These are phyloP conservation scores for Penicillium brevicompactum DNA, from an alignment of 2,329 filamentous ascomycete species.

Conservation along the genomic window DNA sequence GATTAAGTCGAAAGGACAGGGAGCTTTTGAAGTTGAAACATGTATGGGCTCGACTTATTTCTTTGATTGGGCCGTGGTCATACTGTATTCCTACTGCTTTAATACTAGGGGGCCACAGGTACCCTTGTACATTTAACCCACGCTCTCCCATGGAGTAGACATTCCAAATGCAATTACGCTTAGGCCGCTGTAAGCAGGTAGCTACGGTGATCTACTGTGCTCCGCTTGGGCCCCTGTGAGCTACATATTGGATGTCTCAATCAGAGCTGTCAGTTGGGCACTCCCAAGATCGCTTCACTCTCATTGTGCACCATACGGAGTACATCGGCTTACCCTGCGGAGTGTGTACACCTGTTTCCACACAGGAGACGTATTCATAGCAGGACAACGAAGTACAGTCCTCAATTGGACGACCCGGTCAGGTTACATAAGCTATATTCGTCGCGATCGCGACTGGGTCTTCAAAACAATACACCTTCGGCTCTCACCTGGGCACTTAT, in stretches of 20 bases:
- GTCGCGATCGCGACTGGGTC: too few relatives aligned
- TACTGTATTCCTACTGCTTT: slow-evolving; percentile 1
- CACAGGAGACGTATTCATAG: too few relatives aligned
- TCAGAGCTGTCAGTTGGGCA: slow-evolving; percentile 3
- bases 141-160: background rate
- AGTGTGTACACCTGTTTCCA: too few relatives aligned
- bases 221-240: slow-evolving; percentile 7
- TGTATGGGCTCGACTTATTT: slow-evolving; percentile 1
- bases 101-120: background rate
- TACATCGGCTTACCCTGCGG: too few relatives aligned
- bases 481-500: background rate
- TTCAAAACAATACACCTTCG: slow-evolving; percentile 18
- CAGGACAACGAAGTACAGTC: too few relatives aligned
- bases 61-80: slow-evolving; percentile 14
- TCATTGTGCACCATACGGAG: background rate
- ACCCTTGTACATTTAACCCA: too few relatives aligned
- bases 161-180: background rate
- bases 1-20: background rate
- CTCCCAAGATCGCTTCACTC: background rate
- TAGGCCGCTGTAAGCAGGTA: background rate
- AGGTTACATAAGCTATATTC: slow-evolving; percentile 19
- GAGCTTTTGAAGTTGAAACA: background rate
- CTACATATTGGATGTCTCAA: slow-evolving; percentile 13
- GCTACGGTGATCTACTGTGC: background rate
- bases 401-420: background rate